Conservation (phyloP, 2,329 filamentous ascomycete species). For the Fusarium ramigenum region DNA sequence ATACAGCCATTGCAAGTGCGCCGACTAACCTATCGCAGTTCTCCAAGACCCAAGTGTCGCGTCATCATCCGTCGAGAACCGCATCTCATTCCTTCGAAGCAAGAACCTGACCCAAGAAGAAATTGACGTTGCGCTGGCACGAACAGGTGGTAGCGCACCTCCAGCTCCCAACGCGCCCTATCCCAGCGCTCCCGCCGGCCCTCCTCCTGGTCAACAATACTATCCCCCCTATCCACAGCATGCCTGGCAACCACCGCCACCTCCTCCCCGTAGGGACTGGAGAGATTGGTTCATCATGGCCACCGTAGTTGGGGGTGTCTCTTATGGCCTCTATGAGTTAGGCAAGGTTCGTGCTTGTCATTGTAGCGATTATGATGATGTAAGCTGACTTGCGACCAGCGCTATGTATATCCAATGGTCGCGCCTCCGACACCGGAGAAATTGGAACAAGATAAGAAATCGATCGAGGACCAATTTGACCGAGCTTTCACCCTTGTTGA, state of each 20-base stretch:
- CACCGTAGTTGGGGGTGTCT: slow-evolving; percentile 87
- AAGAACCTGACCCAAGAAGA: slow-evolving; percentile 98
- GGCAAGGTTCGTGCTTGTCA: slow-evolving; percentile 72
- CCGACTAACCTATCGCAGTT: slow-evolving; percentile 62
- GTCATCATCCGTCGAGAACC: slow-evolving; percentile 89
- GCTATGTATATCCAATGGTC: slow-evolving; percentile 91
- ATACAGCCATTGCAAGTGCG: not conserved
- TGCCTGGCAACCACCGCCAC: slow-evolving; percentile 67
- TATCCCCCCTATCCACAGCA: slow-evolving; percentile 61
- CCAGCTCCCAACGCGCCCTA: slow-evolving; percentile 53
- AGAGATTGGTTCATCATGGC: slow-evolving; percentile 99
- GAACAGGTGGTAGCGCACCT: slow-evolving; percentile 70
- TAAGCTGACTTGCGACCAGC: slow-evolving; percentile 57
- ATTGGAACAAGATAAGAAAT: slow-evolving; percentile 91
- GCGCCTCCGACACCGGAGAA: slow-evolving; percentile 93
- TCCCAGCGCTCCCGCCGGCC: slow-evolving; percentile 54
- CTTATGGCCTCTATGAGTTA: slow-evolving; percentile 88
- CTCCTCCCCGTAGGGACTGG: slow-evolving; percentile 86
- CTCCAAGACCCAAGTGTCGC: slow-evolving; percentile 94
- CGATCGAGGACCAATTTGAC: slow-evolving; percentile 92
- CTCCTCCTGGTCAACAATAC: slow-evolving; percentile 57
- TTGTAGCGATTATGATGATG: not conserved
- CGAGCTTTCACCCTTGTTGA: slow-evolving; percentile 91
- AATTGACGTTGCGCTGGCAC: slow-evolving; percentile 83
- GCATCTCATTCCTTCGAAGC: slow-evolving; percentile 90